phyloP scores from a whole-genome alignment of 2,329 filamentous ascomycete genomes.

The Colletotrichum lentis region DNA sequence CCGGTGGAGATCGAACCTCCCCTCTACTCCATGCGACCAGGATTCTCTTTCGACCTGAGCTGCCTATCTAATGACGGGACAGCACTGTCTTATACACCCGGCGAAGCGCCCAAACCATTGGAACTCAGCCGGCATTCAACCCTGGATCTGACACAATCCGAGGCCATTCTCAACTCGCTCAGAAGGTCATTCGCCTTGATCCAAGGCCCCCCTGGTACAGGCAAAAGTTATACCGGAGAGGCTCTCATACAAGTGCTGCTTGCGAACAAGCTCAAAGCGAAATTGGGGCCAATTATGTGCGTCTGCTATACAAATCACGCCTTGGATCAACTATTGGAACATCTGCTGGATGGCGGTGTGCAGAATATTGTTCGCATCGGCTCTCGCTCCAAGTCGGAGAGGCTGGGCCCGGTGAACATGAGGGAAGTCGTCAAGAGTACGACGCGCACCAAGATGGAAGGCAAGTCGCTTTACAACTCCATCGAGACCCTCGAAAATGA shows the following conservation, averaged over 20 bases:
- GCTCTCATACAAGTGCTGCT: constrained; percentile 66
- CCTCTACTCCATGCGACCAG: constrained; percentile 56
- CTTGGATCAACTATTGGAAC: constrained; percentile 66
- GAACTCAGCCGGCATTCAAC: constrained; percentile 48
- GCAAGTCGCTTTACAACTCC: constrained; percentile 43
- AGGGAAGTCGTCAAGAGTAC: constrained; percentile 46
- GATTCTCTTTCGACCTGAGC: constrained; percentile 59
- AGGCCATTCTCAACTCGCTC: constrained; percentile 62
- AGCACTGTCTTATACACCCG: constrained; percentile 40
- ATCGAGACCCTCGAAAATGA: constrained; percentile 35
- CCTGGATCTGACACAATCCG: constrained; percentile 62
- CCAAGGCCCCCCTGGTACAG: constrained; percentile 76
- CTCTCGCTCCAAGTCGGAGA: constrained; percentile 62
- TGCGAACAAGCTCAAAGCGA: constrained; percentile 48
- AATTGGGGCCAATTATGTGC: constrained; percentile 60
- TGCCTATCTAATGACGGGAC: constrained; percentile 43
- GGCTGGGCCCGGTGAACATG: constrained; percentile 61
- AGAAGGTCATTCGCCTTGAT: constrained; percentile 65
- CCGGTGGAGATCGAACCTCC: constrained; percentile 51
- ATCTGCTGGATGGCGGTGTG: constrained; percentile 59
- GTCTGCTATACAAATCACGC: constrained; percentile 63
- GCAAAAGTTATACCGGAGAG: constrained; percentile 70
- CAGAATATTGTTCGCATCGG: constrained; percentile 69
- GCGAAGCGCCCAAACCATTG: constrained; percentile 36
- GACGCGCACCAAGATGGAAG: constrained; percentile 52